A percentile compares a stretch with the other conserved stretches of the same genome.
phyloP scores from a whole-genome alignment of 2,329 filamentous ascomycete species.

The Alternaria sp. region DNA sequence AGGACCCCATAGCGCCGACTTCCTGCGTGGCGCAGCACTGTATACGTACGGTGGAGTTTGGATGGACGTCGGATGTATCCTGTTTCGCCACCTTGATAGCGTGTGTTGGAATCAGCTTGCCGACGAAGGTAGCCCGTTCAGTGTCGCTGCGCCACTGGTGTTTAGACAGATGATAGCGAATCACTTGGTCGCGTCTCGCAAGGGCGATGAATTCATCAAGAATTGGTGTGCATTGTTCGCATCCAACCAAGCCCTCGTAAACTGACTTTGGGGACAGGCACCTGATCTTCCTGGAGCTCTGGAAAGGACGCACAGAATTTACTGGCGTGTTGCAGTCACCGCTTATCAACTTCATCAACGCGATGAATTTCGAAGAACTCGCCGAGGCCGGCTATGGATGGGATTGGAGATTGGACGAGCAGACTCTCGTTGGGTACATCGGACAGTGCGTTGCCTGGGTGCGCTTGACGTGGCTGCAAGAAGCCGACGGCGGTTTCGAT shows the following conservation, averaged over 20 bases:
- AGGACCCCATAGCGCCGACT: constrained; percentile 59
- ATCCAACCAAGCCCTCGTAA: neutral
- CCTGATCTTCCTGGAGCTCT: constrained; percentile 38
- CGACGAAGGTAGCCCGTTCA: constrained; percentile 50
- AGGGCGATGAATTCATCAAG: constrained; percentile 56
- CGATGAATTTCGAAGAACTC: constrained; percentile 34
- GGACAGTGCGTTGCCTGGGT: constrained; percentile 54
- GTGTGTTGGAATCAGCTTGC: constrained; percentile 53
- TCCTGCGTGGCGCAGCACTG: constrained; percentile 57
- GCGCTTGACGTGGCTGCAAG: constrained; percentile 43
- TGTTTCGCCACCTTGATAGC: constrained; percentile 51
- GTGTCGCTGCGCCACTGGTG: constrained; percentile 41
- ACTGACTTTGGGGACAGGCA: constrained; percentile 27
- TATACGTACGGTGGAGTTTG: constrained; percentile 53
- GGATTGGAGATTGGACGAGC: constrained; percentile 47
- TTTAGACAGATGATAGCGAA: constrained; percentile 49
- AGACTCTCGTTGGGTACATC: constrained; percentile 52
- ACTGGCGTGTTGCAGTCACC: constrained; percentile 31
- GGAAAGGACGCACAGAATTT: constrained; percentile 33
- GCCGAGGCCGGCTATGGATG: constrained; percentile 37
- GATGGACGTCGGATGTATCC: constrained; percentile 54
- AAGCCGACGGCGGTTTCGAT: constrained; percentile 44
- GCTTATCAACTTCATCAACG: constrained; percentile 37
- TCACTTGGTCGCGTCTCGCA: constrained; percentile 56
- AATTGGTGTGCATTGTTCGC: constrained; percentile 55